A percentile compares a stretch with the other conserved stretches of the same genome.
phyloP scores from a whole-genome alignment of 169 alveolate species.

The Cryptosporidium sp. region DNA sequence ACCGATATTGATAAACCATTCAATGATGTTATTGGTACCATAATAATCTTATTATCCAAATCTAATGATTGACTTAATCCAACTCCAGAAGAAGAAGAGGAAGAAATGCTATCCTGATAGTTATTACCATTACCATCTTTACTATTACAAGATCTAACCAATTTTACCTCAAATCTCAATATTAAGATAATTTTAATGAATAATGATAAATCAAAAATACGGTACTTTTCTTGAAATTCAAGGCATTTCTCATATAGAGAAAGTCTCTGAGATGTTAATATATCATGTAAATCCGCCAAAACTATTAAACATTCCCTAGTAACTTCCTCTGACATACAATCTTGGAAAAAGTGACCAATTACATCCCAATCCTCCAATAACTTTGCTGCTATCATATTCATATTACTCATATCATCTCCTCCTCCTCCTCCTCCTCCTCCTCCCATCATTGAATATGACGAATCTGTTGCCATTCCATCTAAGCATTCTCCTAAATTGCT shows the following conservation, averaged over 20 bases:
- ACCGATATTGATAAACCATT: not conserved
- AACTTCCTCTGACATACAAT: slow-evolving; percentile 64
- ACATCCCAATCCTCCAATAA: slow-evolving; percentile 69
- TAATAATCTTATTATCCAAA: not conserved
- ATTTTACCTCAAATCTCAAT: slow-evolving; percentile 19
- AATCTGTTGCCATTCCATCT: not conserved
- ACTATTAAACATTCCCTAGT: slow-evolving; percentile 54
- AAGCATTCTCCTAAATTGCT: not conserved
- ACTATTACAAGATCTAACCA: not conserved
- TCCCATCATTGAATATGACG: not conserved
- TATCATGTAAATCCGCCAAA: slow-evolving; percentile 69
- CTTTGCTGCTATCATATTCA: slow-evolving; percentile 50
- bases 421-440: slow-evolving; percentile 1
- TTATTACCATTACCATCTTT: not conserved
- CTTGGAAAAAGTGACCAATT: slow-evolving; percentile 67
- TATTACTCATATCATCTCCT: slow-evolving; percentile 1
- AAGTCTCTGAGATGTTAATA: slow-evolving; percentile 30
- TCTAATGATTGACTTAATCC: not conserved
- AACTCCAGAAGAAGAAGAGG: not conserved
- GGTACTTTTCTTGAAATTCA: slow-evolving; percentile 66
- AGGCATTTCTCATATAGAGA: slow-evolving; percentile 49
- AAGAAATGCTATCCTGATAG: not conserved
- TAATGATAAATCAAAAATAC: slow-evolving; percentile 28
- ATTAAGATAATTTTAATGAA: slow-evolving; percentile 5
- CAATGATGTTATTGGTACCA: not conserved